Base-by-base conservation (phyloP, 805 yeast species). In the Yarrowia sp. region DNA sequence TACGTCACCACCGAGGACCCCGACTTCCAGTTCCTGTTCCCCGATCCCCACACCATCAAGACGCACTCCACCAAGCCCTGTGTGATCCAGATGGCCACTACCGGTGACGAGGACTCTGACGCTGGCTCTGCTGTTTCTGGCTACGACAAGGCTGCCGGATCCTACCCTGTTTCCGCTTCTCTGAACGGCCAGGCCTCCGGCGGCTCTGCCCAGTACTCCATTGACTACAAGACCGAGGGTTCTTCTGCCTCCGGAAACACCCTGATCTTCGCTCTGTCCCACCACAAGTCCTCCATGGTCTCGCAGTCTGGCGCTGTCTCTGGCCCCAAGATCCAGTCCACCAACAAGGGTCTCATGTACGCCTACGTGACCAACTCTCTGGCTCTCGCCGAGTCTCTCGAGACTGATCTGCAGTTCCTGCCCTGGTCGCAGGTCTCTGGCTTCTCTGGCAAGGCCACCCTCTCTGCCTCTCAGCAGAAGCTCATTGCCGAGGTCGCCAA, bases 121-220 rank as follows among this genome's bases (percentile, higher is more conserved):
- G 71, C 67, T n/a, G 63, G 71, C 49, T 65, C 67, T 9, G 70
- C 72, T 31, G 82, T 79, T 22, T 70, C 74, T 7, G 55, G 60
- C 65, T 84, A 85, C 69, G 92, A 86, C 70, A 66, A 74, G 42
- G 83, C 87, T 19, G 92, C 94, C 39, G 96, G 96, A 39, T 75
- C 78, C 66, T 88, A 85, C 69, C 83, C 81, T 3, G 78, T 79
- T 2, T 78, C 77, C 32, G 85, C 84, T 18, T 63, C 68, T 4
- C 68, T 85, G 19, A 66, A 68, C 19, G 89, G 87, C 61, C 70
- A 78, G 22, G 77, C 76, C 5, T 66, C 78, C 14, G 74, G 76
- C 24, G 83, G 84, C 16, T 65, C 74, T 24, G 86, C 84, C 10
- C 69, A 73, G 16, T 85, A 84, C 69, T 67, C 74, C 36, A 78